Evolutionary conservation across 1,284 basidiomycete genomes (phyloP).

Genomic region (Schizophyllum commune): DNA sequence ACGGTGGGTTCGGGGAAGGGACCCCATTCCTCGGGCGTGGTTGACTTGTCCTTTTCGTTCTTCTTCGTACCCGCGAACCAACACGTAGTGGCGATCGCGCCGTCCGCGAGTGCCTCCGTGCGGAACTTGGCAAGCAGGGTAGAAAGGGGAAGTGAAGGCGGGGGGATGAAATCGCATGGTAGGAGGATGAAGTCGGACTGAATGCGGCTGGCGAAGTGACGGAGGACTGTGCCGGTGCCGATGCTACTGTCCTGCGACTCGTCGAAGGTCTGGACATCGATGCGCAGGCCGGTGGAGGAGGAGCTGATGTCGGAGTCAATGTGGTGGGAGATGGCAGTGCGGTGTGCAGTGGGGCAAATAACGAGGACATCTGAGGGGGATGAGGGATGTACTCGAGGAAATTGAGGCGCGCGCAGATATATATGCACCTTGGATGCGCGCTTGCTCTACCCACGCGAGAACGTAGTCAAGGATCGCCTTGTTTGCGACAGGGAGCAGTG

Average conservation of each 20-base stretch:
- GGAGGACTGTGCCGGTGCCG: slow-evolving; percentile 65
- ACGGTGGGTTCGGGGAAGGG: slow-evolving; percentile 33
- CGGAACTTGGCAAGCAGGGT: slow-evolving; percentile 79
- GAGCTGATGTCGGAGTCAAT: slow-evolving; percentile 61
- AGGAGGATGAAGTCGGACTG: slow-evolving; percentile 83
- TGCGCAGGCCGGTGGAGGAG: slow-evolving; percentile 52
- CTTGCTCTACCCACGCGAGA: slow-evolving; percentile 80
- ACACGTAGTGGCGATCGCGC: slow-evolving; percentile 68
- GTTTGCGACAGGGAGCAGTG: slow-evolving; percentile 81
- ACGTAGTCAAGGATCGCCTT: slow-evolving; percentile 82
- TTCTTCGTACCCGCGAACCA: slow-evolving; percentile 57
- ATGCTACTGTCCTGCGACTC: slow-evolving; percentile 54
- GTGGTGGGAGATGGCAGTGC: slow-evolving; percentile 70
- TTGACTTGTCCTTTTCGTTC: slow-evolving; percentile 57
- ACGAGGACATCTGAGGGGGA: slow-evolving; percentile 66
- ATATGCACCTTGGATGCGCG: slow-evolving; percentile 71
- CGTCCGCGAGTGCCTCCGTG: slow-evolving; percentile 52
- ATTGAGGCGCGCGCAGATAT: background rate
- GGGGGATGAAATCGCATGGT: slow-evolving; percentile 86
- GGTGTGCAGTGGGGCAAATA: slow-evolving; percentile 73
- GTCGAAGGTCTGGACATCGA: slow-evolving; percentile 72
- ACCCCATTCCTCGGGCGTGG: slow-evolving; percentile 60
- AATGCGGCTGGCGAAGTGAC: slow-evolving; percentile 63
- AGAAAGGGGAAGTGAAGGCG: slow-evolving; percentile 62
- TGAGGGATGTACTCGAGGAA: slow-evolving; percentile 5